Conservation (phyloP, 192 early-diverging fungal species). For the Backusella circina region DNA sequence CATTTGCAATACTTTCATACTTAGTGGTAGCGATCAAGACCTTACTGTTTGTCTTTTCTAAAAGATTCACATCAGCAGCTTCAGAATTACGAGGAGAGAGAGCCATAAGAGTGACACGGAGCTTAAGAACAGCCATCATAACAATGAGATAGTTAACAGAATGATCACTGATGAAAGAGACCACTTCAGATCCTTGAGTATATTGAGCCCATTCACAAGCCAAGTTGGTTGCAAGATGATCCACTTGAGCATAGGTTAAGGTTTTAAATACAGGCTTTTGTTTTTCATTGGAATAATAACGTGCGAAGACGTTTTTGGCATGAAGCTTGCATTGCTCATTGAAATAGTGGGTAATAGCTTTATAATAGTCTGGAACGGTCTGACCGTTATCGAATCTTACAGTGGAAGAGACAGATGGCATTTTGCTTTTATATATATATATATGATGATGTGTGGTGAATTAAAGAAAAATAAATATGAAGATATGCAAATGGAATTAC, state of each 20-base stretch:
- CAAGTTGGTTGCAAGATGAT: conserved; percentile 6
- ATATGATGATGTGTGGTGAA: background rate
- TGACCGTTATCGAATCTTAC: background rate
- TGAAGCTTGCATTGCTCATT: background rate
- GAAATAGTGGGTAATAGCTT: background rate
- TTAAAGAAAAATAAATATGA: background rate
- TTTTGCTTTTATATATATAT: background rate
- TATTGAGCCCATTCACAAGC: background rate
- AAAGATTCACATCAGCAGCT: conserved; percentile 6
- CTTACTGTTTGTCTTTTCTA: conserved; percentile 7
- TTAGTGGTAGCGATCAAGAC: background rate
- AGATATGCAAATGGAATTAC: background rate
- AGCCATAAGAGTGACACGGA: background rate
- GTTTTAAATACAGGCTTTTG: background rate
- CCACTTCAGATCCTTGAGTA: background rate
- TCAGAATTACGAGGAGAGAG: conserved; percentile 17
- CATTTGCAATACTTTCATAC: background rate
- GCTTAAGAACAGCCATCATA: conserved; percentile 11
- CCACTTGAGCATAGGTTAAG: conserved; percentile 11
- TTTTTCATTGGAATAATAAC: background rate
- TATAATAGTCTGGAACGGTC: background rate
- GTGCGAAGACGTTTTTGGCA: background rate
- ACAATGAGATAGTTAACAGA: background rate
- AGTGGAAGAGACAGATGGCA: background rate
- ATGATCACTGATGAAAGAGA: conserved; percentile 7